A percentile compares a stretch with the other conserved stretches of the same genome.
These are phyloP conservation scores for Pichia sp. DNA, from an alignment of 1,139 yeast genomes.

Conservation along the genomic window DNA sequence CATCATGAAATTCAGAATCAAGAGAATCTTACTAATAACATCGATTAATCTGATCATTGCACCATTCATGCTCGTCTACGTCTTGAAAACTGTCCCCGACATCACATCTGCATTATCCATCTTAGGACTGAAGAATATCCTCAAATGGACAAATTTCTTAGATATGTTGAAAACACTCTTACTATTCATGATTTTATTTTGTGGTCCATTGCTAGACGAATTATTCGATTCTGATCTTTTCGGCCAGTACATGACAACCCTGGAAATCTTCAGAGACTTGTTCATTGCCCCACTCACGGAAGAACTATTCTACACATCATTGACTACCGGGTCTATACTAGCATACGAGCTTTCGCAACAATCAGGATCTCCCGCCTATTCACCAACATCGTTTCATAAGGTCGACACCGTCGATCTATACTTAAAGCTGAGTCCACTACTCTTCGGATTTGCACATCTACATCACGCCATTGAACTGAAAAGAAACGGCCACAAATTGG, in stretches of 20 bases:
- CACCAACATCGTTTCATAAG: constrained; percentile 11
- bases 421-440: constrained; percentile 51
- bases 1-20: constrained; percentile 37
- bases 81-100: constrained; percentile 18
- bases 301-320: constrained; percentile 75
- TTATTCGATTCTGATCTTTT: constrained; percentile 33
- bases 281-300: constrained; percentile 86
- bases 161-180: constrained; percentile 22
- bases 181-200: constrained; percentile 35
- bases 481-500: constrained; percentile 30
- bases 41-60: constrained; percentile 28
- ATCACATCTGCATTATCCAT: constrained; percentile 2
- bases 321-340: constrained; percentile 46
- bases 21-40: constrained; percentile 31
- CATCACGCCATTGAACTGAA: constrained; percentile 73
- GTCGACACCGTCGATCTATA: neutral
- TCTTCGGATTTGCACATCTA: constrained; percentile 89
- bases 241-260: constrained; percentile 22
- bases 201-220: constrained; percentile 55
- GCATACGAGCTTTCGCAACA: constrained; percentile 26
- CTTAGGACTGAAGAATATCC: constrained; percentile 18
- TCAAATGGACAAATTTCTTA: constrained; percentile 17
- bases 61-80: constrained; percentile 29
- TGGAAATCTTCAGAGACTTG: constrained; percentile 45
- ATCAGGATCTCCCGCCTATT: constrained; percentile 2